Percentiles rank a stretch among this genome's conserved stretches.
These are phyloP conservation scores for Zymoseptoria tritici DNA, from an alignment of 2,329 filamentous ascomycete genomes.

Conservation along the genomic window DNA sequence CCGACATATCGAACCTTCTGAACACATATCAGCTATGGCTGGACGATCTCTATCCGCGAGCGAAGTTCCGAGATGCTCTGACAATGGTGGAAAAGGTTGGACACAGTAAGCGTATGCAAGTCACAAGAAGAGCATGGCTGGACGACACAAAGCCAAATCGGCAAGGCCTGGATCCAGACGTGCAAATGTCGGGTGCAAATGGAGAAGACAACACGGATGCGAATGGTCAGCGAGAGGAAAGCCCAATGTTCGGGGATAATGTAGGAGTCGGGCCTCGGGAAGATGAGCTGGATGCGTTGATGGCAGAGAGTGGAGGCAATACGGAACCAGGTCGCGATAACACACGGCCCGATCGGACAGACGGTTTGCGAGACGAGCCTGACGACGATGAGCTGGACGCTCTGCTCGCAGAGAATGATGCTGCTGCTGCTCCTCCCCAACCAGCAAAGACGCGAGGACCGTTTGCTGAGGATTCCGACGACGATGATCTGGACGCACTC, in stretches of 20 bases:
- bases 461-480: conserved; percentile 39
- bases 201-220: background rate
- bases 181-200: conserved; percentile 13
- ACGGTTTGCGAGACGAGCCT: conserved; percentile 8
- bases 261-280: conserved; percentile 40
- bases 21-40: conserved; percentile 95
- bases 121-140: conserved; percentile 74
- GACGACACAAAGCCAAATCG: conserved; percentile 58
- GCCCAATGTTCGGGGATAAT: conserved; percentile 1
- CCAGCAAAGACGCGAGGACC: background rate
- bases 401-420: conserved; percentile 16
- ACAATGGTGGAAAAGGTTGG: conserved; percentile 88
- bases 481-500: conserved; percentile 48
- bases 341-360: background rate
- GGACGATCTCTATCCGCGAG: conserved; percentile 89
- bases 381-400: conserved; percentile 24
- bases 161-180: conserved; percentile 12
- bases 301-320: conserved; percentile 36
- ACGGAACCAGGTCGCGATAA: background rate
- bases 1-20: conserved; percentile 72
- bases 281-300: conserved; percentile 47
- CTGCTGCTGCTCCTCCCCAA: background rate
- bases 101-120: conserved; percentile 70
- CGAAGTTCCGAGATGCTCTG: conserved; percentile 84
- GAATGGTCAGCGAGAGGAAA: conserved; percentile 3